These are phyloP conservation scores for Penicillium sp. DNA, from an alignment of 2,329 filamentous ascomycete species.

Conservation along the genomic window DNA sequence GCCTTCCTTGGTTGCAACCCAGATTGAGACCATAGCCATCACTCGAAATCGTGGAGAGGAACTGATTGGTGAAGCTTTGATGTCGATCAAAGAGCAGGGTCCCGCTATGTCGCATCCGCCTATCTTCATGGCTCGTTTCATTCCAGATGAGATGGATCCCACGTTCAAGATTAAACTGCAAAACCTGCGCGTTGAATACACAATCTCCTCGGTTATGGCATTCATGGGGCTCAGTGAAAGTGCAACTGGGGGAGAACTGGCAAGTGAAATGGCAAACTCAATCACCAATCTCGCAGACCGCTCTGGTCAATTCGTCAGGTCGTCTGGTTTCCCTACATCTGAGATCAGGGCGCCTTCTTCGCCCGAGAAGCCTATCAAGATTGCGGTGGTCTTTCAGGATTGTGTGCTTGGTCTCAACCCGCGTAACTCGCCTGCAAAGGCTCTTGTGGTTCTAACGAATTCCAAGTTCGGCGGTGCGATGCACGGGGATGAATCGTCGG, in stretches of 20 bases:
- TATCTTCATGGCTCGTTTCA: conserved; percentile 80
- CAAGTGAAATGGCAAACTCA: conserved; percentile 69
- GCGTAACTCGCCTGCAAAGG: conserved; percentile 65
- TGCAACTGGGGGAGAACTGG: conserved; percentile 65
- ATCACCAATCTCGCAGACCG: conserved; percentile 66
- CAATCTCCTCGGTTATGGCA: conserved; percentile 74
- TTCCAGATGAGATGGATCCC: conserved; percentile 91
- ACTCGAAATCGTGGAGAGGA: conserved; percentile 63
- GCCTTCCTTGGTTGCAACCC: conserved; percentile 74
- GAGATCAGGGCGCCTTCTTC: conserved; percentile 15
- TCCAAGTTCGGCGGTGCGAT: conserved; percentile 64
- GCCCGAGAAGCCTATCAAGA: conserved; percentile 47
- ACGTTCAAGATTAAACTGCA: conserved; percentile 81
- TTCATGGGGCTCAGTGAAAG: conserved; percentile 65
- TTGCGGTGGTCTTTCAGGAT: conserved; percentile 64
- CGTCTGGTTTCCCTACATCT: conserved; percentile 8
- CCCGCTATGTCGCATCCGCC: conserved; percentile 34
- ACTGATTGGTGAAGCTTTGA: conserved; percentile 60
- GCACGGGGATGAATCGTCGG: conserved; percentile 59
- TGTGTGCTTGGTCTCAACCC: conserved; percentile 83
- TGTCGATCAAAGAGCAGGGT: conserved; percentile 22
- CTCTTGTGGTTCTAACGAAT: conserved; percentile 71
- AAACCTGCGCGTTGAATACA: conserved; percentile 82
- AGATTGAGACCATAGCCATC: conserved; percentile 58
- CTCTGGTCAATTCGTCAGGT: conserved; percentile 7